Conservation (phyloP, 202 grass and related monocot species). For the Zoysia matrella region DNA sequence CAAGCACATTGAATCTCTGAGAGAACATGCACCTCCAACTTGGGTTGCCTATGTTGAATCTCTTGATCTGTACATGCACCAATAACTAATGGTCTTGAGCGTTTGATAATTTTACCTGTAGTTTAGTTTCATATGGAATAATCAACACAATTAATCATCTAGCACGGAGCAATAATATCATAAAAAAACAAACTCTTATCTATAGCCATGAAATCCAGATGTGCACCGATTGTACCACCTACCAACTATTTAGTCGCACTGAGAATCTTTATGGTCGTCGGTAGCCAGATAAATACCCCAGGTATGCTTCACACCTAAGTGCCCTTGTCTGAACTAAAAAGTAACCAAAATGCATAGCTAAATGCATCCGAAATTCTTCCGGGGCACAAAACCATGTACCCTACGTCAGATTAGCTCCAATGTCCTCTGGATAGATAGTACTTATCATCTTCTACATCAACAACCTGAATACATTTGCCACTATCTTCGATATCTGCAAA, state of each 20-base stretch:
- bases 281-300: slow-evolving; percentile 29
- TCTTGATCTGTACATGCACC: no score
- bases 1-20: no score
- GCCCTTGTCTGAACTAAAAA: neutral
- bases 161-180: neutral
- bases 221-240: neutral
- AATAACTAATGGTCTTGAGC: neutral
- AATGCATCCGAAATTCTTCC: neutral
- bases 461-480: neutral
- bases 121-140: neutral
- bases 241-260: neutral
- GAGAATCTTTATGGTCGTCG: neutral
- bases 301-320: slow-evolving; percentile 25
- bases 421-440: neutral
- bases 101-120: neutral
- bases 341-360: neutral
- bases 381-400: neutral
- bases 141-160: neutral
- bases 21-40: neutral
- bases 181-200: neutral
- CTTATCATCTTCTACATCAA: neutral
- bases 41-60: neutral
- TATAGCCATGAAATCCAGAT: neutral
- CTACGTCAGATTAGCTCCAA: no score
- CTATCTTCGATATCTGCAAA: slow-evolving; percentile 29